Evolutionary conservation across 2,329 filamentous ascomycete genomes (phyloP).

Genomic region (Monilinia laxa): DNA sequence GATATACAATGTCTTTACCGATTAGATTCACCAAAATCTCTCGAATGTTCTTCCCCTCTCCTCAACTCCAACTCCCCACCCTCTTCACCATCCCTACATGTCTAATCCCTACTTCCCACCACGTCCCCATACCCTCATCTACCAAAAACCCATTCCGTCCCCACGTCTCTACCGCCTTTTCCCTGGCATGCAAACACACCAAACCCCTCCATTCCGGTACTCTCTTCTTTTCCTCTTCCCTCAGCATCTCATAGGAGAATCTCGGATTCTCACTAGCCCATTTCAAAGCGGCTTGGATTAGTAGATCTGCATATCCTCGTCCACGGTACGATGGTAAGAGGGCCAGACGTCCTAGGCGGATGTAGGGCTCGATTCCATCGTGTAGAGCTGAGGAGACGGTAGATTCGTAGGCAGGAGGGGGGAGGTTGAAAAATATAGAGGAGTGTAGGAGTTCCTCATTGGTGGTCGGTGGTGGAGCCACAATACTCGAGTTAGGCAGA

Average conservation of each 20-base stretch:
- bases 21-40: neutral
- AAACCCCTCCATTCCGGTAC: constrained; percentile 70
- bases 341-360: constrained; percentile 79
- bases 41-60: neutral
- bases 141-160: constrained; percentile 67
- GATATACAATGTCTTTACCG: neutral
- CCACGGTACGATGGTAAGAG: constrained; percentile 66
- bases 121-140: constrained; percentile 72
- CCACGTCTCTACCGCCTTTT: constrained; percentile 64
- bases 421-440: neutral
- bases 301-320: constrained; percentile 59
- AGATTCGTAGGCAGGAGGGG: constrained; percentile 29
- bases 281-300: constrained; percentile 65
- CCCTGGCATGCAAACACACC: constrained; percentile 77
- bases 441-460: neutral
- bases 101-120: constrained; percentile 80
- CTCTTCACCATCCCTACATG: constrained; percentile 77
- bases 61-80: neutral
- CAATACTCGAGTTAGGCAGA: no score
- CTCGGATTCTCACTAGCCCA: constrained; percentile 62
- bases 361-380: constrained; percentile 68
- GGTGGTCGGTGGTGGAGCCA: neutral
- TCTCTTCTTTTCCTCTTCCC: constrained; percentile 39
- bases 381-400: constrained; percentile 49
- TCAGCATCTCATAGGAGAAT: constrained; percentile 44